Percentiles rank a stretch among this genome's conserved stretches.
Evolutionary conservation across 257 asterid species (phyloP).

Genomic region (Capsicum pubescens): DNA sequence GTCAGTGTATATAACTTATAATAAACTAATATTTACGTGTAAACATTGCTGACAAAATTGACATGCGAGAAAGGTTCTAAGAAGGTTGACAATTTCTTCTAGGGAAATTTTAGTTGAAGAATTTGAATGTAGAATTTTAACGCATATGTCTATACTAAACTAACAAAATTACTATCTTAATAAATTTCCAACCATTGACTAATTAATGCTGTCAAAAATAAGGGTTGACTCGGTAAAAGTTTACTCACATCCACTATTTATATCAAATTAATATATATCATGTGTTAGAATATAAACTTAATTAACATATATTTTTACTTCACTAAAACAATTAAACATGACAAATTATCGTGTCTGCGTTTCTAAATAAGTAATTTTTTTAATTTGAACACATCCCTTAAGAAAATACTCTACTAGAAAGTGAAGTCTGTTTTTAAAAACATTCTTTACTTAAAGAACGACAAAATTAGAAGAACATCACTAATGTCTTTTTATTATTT

Average conservation of each 20-base stretch:
- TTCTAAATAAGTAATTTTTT: too few species aligned
- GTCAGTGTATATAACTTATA: too few species aligned
- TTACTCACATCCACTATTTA: not conserved
- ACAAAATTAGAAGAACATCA: too few species aligned
- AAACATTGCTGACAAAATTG: not conserved
- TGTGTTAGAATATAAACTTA: not conserved
- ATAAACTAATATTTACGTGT: too few species aligned
- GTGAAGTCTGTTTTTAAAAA: too few species aligned
- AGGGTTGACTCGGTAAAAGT: not conserved
- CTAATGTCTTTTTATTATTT: too few species aligned
- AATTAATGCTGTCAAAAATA: not conserved
- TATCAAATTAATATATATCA: not conserved
- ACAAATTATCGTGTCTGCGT: too few species aligned
- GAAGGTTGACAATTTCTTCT: not conserved
- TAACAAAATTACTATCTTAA: not conserved
- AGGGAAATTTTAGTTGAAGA: not conserved
- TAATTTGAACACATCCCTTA: too few species aligned
- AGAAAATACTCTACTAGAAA: too few species aligned
- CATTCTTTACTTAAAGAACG: too few species aligned
- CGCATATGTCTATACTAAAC: not conserved
- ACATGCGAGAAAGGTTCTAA: constrained; percentile 7
- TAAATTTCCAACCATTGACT: not conserved
- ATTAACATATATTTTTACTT: too few species aligned
- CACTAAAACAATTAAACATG: too few species aligned
- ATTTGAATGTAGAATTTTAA: not conserved